phyloP scores from a whole-genome alignment of 805 yeast species.

The Ogataea methylovora region DNA sequence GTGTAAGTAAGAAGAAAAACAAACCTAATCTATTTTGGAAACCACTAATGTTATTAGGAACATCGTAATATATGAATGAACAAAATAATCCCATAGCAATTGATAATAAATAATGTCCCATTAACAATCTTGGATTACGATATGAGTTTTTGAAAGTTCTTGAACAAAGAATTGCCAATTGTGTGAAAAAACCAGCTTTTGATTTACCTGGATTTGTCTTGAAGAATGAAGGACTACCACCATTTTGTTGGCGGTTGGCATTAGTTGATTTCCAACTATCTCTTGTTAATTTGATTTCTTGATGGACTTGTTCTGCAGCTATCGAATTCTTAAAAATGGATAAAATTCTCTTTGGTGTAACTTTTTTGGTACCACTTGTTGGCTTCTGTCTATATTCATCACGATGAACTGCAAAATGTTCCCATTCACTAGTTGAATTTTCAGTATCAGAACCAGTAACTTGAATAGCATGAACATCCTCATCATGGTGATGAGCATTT shows the following conservation, averaged over 20 bases:
- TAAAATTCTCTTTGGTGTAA: constrained; percentile 6
- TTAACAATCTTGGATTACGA: constrained; percentile 82
- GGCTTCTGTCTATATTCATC: constrained; percentile 44
- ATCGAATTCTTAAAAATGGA: constrained; percentile 25
- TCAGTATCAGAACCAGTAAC: constrained; percentile 20
- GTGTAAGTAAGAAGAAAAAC: constrained; percentile 82
- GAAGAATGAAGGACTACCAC: constrained; percentile 18
- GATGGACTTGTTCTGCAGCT: constrained; percentile 31
- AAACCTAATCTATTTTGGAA: constrained; percentile 93
- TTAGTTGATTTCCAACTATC: constrained; percentile 1
- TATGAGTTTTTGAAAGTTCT: constrained; percentile 89
- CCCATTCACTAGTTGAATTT: constrained; percentile 77
- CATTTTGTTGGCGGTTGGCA: constrained; percentile 7
- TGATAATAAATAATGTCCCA: constrained; percentile 78
- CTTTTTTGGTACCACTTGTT: not conserved
- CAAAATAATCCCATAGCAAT: constrained; percentile 73
- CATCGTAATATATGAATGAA: constrained; percentile 77
- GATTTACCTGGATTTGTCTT: constrained; percentile 24
- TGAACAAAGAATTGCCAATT: constrained; percentile 67
- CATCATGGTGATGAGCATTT: constrained; percentile 16
- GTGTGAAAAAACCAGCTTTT: constrained; percentile 55
- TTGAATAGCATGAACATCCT: constrained; percentile 23
- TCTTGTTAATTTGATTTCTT: constrained; percentile 26
- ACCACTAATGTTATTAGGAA: constrained; percentile 86
- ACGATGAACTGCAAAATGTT: constrained; percentile 73